Conservation (phyloP, 257 asterid species). For the Solanum sejunctum region DNA sequence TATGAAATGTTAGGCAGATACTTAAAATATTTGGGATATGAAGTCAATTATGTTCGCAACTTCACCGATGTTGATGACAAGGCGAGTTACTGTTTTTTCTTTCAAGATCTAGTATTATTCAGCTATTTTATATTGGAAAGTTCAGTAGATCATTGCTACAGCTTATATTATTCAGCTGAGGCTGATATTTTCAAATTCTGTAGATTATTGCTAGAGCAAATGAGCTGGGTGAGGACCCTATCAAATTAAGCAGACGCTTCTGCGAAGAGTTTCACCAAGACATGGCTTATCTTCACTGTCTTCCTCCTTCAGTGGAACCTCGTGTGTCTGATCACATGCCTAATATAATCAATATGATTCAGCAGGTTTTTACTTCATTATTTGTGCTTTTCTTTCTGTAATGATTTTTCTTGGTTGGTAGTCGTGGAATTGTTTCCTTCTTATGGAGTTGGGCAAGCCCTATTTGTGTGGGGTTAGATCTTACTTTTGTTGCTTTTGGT, state of each 20-base stretch:
- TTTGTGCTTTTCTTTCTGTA: neutral
- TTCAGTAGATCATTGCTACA: conserved; percentile 25
- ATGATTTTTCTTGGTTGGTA: neutral
- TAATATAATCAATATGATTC: conserved; percentile 73
- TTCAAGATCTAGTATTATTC: neutral
- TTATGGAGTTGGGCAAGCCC: neutral
- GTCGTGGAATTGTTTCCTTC: neutral
- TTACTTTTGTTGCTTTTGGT: neutral
- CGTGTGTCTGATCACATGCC: conserved; percentile 91
- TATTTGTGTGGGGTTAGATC: neutral
- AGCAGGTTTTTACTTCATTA: conserved; percentile 36
- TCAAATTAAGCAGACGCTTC: conserved; percentile 62
- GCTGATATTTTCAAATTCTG: conserved; percentile 48
- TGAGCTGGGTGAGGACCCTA: conserved; percentile 79
- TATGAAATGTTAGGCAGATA: conserved; percentile 66
- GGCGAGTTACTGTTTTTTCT: conserved; percentile 24
- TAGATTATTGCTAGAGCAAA: conserved; percentile 90
- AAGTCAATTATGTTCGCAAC: conserved; percentile 86
- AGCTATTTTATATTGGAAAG: conserved; percentile 18
- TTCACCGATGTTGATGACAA: conserved; percentile 98
- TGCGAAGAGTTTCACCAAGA: conserved; percentile 87
- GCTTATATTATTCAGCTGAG: conserved; percentile 22
- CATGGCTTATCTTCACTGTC: conserved; percentile 67
- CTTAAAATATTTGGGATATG: conserved; percentile 82
- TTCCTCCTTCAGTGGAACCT: conserved; percentile 89